Base-by-base conservation (phyloP, 345 rosid species). In the Eucalyptus shirleyi region DNA sequence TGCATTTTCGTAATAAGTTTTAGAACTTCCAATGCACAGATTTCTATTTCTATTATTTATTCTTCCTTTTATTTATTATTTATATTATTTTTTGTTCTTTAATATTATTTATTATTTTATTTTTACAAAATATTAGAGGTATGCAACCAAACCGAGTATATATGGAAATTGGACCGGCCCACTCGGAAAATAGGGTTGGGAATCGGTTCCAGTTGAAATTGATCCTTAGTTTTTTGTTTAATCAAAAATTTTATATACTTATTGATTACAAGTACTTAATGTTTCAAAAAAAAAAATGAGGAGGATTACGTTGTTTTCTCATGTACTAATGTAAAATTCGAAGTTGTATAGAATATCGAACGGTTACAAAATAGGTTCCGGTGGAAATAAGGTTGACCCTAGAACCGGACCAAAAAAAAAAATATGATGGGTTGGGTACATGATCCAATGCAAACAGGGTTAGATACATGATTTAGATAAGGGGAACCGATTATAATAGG, bases 111-210 rank as follows among this genome's bases (percentile, higher is more conserved):
- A 2, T 28, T 28, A 56, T 53, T 21, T 53, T 53, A 53, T 8
- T 19, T 19, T 19, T 53, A 53, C 24, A 7, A 53, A 51, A 51
- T 51, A 51, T 51, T 51, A 51, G 1, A 3, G 8, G 8, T 51
- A 2, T 51, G 21, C 55, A 6, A 17, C 55, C 8, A 51, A 51
- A 51, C 2, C 8, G 0, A 0, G 3, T 51, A 17, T 37, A 6
- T 8, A 0, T 1, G 21, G 3, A 51, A 50, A 50, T 50, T 2
- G 1, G 3, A 51, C 55, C 0, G 0, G 3, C 21, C 8, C 55
- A 17, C 55, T 51, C 0, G 19, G 1, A 17, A 51, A 51, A 51
- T 51, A 6, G 0, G 55, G 8, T 17, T 17, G 55, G 55, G 21
- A 51, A 51, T 4, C 1, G 4, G 1, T 51, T 51, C 55, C 1